These are phyloP conservation scores for Pichia sp. DNA, from an alignment of 1,139 yeast genomes.

Conservation along the genomic window DNA sequence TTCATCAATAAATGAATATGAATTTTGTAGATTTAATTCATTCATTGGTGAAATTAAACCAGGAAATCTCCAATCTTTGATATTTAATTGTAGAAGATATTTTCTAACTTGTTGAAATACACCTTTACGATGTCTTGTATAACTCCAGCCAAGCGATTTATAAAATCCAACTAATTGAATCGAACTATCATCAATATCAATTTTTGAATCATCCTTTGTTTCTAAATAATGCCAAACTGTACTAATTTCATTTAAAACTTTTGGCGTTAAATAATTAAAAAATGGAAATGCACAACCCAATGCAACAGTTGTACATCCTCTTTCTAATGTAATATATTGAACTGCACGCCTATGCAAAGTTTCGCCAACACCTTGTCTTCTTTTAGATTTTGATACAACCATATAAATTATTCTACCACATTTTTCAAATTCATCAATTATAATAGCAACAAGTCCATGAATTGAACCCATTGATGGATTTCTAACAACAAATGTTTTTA, in stretches of 20 bases:
- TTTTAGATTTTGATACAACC: conserved; percentile 50
- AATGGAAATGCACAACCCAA: conserved; percentile 54
- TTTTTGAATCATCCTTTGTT: conserved; percentile 6
- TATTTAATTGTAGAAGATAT: conserved; percentile 36
- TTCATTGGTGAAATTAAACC: neutral
- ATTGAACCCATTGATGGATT: conserved; percentile 52
- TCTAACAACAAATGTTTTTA: conserved; percentile 53
- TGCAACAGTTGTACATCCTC: conserved; percentile 37
- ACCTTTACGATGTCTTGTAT: conserved; percentile 13
- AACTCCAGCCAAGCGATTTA: conserved; percentile 21
- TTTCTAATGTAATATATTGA: conserved; percentile 43
- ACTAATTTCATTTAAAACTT: conserved; percentile 13
- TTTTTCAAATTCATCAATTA: conserved; percentile 38
- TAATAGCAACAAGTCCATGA: conserved; percentile 54
- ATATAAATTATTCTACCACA: conserved; percentile 45
- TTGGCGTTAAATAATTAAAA: conserved; percentile 35
- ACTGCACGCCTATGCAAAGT: conserved; percentile 52
- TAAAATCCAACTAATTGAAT: conserved; percentile 16
- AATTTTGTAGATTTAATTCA: neutral
- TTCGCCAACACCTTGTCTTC: conserved; percentile 55
- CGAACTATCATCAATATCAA: conserved; percentile 7
- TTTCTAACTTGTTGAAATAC: conserved; percentile 19
- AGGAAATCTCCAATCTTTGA: conserved; percentile 37
- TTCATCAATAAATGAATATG: neutral
- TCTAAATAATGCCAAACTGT: conserved; percentile 14